A percentile compares a stretch with the other conserved stretches of the same genome.
Evolutionary conservation across 2,329 filamentous ascomycete genomes (phyloP).

Genomic region (Blastomyces emzantsi): DNA sequence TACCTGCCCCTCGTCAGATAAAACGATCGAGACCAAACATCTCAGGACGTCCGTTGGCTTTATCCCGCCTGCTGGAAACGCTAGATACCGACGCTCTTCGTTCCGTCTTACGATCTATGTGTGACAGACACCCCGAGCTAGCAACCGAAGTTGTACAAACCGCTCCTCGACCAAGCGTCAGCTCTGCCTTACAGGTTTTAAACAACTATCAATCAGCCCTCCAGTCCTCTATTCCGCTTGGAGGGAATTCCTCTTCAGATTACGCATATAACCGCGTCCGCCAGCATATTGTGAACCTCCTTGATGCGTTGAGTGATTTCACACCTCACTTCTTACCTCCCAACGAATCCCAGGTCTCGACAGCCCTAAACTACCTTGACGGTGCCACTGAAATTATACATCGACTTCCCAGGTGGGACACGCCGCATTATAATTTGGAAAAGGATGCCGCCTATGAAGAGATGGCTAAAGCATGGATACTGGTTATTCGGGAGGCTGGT

Average conservation of each 20-base stretch:
- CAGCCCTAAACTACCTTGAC: constrained; percentile 80
- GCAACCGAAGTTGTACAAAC: constrained; percentile 72
- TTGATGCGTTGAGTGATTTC: constrained; percentile 87
- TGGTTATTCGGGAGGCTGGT: constrained; percentile 81
- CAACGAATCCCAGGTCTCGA: constrained; percentile 71
- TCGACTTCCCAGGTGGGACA: constrained; percentile 82
- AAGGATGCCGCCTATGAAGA: constrained; percentile 96
- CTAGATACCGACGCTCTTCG: constrained; percentile 78
- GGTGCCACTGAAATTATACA: constrained; percentile 86
- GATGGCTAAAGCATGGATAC: constrained; percentile 83
- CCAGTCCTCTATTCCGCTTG: constrained; percentile 70
- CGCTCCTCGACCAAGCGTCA: constrained; percentile 78
- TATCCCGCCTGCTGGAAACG: constrained; percentile 82
- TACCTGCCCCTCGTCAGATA: constrained; percentile 58
- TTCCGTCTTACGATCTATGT: constrained; percentile 79
- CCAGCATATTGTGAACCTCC: constrained; percentile 65
- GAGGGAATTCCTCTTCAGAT: constrained; percentile 75
- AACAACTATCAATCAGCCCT: constrained; percentile 71
- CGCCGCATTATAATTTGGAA: constrained; percentile 77
- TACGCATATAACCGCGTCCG: constrained; percentile 93
- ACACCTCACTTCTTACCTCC: constrained; percentile 93
- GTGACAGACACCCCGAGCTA: constrained; percentile 79
- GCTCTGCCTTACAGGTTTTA: constrained; percentile 70
- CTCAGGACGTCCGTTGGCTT: constrained; percentile 54
- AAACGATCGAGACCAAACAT: constrained; percentile 62